A percentile compares a stretch with the other conserved stretches of the same genome.
phyloP scores from a whole-genome alignment of 495 filamentous ascomycete species.

The Aspergillus wentii region DNA sequence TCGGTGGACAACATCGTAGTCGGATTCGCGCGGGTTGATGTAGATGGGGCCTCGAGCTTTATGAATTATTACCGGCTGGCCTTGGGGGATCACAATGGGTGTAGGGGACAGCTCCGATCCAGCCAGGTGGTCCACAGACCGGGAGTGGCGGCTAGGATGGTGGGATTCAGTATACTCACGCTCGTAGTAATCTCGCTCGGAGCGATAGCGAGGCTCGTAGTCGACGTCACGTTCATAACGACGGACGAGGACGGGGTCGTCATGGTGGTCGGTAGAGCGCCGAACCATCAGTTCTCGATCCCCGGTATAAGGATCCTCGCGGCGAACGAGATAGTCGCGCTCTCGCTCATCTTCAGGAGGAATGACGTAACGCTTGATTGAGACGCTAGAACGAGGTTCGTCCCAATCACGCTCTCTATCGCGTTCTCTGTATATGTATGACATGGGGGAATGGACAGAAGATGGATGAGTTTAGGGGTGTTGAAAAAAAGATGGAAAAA shows the following conservation, averaged over 20 bases:
- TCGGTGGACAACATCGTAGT: slow-evolving; percentile 64
- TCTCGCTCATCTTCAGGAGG: slow-evolving; percentile 39
- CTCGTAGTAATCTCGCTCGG: slow-evolving; percentile 56
- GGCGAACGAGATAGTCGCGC: slow-evolving; percentile 32
- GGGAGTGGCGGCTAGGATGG: slow-evolving; percentile 57
- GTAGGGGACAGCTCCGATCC: slow-evolving; percentile 13
- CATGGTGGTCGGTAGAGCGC: slow-evolving; percentile 35
- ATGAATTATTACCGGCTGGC: slow-evolving; percentile 68
- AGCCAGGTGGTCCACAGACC: not conserved
- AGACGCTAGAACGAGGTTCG: slow-evolving; percentile 32
- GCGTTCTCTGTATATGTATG: slow-evolving; percentile 39
- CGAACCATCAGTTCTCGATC: slow-evolving; percentile 48
- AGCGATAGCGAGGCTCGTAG: slow-evolving; percentile 34
- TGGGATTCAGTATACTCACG: slow-evolving; percentile 39
- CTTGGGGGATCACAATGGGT: slow-evolving; percentile 67
- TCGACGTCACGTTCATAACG: slow-evolving; percentile 45
- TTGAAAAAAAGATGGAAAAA: slow-evolving; percentile 4
- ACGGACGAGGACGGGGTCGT: slow-evolving; percentile 31
- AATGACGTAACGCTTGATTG: slow-evolving; percentile 49
- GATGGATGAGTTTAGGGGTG: slow-evolving; percentile 1
- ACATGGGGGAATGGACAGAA: slow-evolving; percentile 27
- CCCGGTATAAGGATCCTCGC: slow-evolving; percentile 29
- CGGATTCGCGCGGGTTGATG: slow-evolving; percentile 57
- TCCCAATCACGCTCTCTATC: slow-evolving; percentile 44
- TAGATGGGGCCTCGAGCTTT: slow-evolving; percentile 69